A percentile compares a stretch with the other conserved stretches of the same genome.
Conservation (phyloP, 2,329 filamentous ascomycete genomes). For the Penicillium griseofulvum region DNA sequence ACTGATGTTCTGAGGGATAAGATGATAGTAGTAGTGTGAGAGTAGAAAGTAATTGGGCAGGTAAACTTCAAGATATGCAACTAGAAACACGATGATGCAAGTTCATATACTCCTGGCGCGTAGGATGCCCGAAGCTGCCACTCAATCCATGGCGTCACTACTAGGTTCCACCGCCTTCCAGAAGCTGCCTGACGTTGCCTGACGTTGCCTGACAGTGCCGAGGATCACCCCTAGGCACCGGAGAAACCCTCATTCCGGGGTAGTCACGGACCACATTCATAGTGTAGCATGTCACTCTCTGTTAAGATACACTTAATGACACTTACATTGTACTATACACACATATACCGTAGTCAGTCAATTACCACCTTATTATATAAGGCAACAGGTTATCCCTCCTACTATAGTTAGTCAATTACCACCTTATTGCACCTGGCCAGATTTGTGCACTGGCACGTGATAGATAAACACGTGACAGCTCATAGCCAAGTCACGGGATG, state of each 20-base stretch:
- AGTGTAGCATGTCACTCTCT: background rate
- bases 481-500: too few species aligned
- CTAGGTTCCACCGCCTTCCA: constrained; percentile 37
- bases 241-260: background rate
- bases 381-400: background rate
- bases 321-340: background rate
- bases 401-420: background rate
- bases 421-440: background rate
- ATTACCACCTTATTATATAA: background rate
- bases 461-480: background rate
- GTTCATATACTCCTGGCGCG: constrained; percentile 21
- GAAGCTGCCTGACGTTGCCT: constrained; percentile 23
- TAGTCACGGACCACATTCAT: background rate
- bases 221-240: background rate
- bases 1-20: background rate
- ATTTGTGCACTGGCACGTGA: background rate
- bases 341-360: background rate
- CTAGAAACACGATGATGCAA: constrained; percentile 9
- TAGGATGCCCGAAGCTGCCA: constrained; percentile 16
- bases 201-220: constrained; percentile 1
- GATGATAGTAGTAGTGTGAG: background rate
- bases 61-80: background rate
- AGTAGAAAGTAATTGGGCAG: background rate
- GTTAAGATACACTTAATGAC: background rate
- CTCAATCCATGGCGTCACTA: constrained; percentile 30